Evolutionary conservation across 192 early-diverging fungal genomes (phyloP), one percentile per base, ranked within the genome.

Genomic region (Gryganskiella cystojenkinii): DNA sequence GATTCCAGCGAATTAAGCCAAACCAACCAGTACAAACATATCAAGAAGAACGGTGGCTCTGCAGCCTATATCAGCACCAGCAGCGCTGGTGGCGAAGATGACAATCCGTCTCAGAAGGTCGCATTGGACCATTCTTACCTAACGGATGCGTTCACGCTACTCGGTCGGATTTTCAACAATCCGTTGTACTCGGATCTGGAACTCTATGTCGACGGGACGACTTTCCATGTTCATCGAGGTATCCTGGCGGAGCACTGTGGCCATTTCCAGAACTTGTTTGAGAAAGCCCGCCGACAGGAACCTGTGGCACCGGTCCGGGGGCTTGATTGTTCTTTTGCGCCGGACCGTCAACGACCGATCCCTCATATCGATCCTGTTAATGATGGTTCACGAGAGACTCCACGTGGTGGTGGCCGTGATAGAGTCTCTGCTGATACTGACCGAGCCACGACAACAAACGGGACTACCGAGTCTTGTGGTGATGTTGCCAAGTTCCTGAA

Each of bases 161-260:
- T 67, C 11, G 42, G 44, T 6, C 44, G 65, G 24, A 40, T 57
- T 8, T 67, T 67, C 55, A 67, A 67, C 22, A 56, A 67, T 34
- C 65, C 53, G 6, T 55, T 57, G 6, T 67, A 50, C 45, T 67
- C 65, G n/a, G 54, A 67, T 37, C 4, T 58, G 30, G 45, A 42
- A 17, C 55, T 67, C 11, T 42, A 53, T n/a, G 65, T 67, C 43
- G 45, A 57, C 45, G 55, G 49, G 1, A 28, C 22, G 0, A 57
- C 45, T 0, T 67, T 67, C 30, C 55, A 57, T 3, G 33, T 58
- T 20, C 55, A 67, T 35, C 65, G 65, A 13, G 65, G 55, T 2
- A 27, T 57, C 9, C 45, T 67, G 3, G 55, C 55, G 2, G 65
- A 67, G 17, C 65, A 67, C 14, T 67, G 43, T 17, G n/a, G 31